These are phyloP conservation scores for Phyllosticta capitalensis DNA, from an alignment of 2,329 filamentous ascomycete genomes.

Conservation along the genomic window DNA sequence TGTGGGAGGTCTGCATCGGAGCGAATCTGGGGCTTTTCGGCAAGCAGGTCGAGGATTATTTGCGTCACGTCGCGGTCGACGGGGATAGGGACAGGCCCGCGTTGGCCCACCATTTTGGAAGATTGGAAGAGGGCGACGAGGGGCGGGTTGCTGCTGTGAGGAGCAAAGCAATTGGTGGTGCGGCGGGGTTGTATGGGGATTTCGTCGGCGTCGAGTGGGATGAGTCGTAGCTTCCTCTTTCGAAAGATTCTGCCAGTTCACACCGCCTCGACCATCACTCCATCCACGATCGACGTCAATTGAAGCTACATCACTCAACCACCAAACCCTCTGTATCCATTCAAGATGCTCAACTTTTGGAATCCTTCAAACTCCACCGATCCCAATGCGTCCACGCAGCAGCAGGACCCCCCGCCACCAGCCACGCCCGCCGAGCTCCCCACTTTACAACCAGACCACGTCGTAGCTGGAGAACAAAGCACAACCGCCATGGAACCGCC, in stretches of 20 bases:
- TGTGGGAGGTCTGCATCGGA: slow-evolving; percentile 42
- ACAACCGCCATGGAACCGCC: not conserved
- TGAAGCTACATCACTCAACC: not conserved
- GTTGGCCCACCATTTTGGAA: slow-evolving; percentile 34
- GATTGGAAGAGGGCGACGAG: not conserved
- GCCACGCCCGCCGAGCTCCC: not conserved
- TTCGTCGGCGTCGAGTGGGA: not conserved
- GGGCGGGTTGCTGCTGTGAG: not conserved
- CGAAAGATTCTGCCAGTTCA: slow-evolving; percentile 6
- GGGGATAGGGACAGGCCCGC: slow-evolving; percentile 39
- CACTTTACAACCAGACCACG: not conserved
- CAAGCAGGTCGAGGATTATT: slow-evolving; percentile 67
- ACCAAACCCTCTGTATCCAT: not conserved
- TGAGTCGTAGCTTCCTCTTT: slow-evolving; percentile 10
- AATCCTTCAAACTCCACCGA: not conserved
- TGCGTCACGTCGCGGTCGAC: slow-evolving; percentile 51
- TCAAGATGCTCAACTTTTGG: slow-evolving; percentile 1
- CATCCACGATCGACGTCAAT: not conserved
- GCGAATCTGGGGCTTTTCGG: slow-evolving; percentile 39
- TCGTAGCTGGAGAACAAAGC: not conserved
- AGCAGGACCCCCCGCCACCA: not conserved
- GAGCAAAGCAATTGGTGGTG: slow-evolving; percentile 2
- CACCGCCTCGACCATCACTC: not conserved
- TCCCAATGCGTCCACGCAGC: not conserved
- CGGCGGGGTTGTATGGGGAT: not conserved